phyloP scores from a whole-genome alignment of 805 yeast genomes.

The Phaffomyces opuntiae region DNA sequence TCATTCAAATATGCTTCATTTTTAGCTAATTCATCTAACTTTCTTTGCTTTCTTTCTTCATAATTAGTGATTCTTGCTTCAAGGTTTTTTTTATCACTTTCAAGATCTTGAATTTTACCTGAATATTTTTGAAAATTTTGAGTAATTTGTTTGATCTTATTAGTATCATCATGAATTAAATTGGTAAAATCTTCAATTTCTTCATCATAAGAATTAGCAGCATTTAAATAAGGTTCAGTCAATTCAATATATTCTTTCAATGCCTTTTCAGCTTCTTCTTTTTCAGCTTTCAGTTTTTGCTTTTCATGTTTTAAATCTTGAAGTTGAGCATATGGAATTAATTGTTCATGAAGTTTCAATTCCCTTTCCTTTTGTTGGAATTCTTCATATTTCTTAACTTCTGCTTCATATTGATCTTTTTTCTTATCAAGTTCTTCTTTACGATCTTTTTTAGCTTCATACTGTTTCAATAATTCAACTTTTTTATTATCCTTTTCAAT shows the following conservation, averaged over 20 bases:
- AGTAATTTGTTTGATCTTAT: conserved; percentile 5
- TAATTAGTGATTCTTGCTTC: neutral
- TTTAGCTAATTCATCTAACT: neutral
- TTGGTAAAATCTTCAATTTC: conserved; percentile 25
- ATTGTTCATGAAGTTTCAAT: conserved; percentile 38
- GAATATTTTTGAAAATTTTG: neutral
- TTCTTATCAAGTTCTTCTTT: conserved; percentile 28
- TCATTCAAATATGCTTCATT: conserved; percentile 9
- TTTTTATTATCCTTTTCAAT: conserved; percentile 42
- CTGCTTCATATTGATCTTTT: conserved; percentile 36
- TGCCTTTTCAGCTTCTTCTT: conserved; percentile 22
- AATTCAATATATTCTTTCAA: conserved; percentile 21
- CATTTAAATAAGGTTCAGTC: conserved; percentile 18
- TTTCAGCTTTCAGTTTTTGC: conserved; percentile 19
- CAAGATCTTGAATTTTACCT: neutral
- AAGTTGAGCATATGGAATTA: conserved; percentile 42
- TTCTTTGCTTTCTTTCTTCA: conserved; percentile 2
- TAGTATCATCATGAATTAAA: conserved; percentile 23
- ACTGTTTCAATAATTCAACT: conserved; percentile 30
- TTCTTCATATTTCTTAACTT: conserved; percentile 40
- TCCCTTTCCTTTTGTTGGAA: conserved; percentile 40
- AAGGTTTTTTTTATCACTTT: neutral
- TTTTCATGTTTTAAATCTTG: conserved; percentile 27
- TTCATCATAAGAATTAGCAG: conserved; percentile 13
- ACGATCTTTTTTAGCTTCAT: conserved; percentile 23